phyloP scores from a whole-genome alignment of 257 asterid genomes.

The Ajuga chamaepitys region DNA sequence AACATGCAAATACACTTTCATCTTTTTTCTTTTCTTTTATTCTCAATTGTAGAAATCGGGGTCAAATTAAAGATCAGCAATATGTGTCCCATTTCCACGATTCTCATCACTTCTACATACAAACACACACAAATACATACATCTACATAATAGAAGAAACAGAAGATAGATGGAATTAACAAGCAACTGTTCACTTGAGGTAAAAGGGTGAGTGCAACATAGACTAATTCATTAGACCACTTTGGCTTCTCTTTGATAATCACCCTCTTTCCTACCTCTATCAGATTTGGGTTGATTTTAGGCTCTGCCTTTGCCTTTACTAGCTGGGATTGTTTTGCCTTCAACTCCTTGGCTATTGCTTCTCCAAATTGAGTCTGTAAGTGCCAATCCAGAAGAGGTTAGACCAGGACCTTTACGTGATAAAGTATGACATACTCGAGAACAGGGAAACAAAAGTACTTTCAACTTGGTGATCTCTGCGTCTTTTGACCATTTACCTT shows the following conservation, averaged over 20 bases:
- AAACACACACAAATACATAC: too few species aligned
- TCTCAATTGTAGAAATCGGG: too few species aligned
- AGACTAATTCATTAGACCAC: too few species aligned
- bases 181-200: too few species aligned
- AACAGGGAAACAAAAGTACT: constrained; percentile 31
- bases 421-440: neutral
- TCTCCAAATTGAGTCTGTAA: constrained; percentile 91
- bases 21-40: too few species aligned
- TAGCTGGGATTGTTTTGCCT: constrained; percentile 84
- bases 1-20: too few species aligned
- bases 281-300: constrained; percentile 88
- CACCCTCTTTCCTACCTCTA: constrained; percentile 87
- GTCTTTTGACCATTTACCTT: constrained; percentile 96
- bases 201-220: too few species aligned
- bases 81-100: too few species aligned
- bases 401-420: constrained; percentile 1
- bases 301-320: constrained; percentile 90
- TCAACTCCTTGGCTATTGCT: constrained; percentile 87
- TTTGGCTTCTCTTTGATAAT: constrained; percentile 64
- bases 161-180: too few species aligned
- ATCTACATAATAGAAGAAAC: too few species aligned
- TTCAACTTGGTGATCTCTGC: constrained; percentile 77
- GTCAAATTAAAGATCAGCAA: too few species aligned
- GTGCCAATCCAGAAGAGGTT: constrained; percentile 9
- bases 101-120: too few species aligned